Base-by-base conservation (phyloP, 192 early-diverging fungal species). In the Backusella westeae region DNA sequence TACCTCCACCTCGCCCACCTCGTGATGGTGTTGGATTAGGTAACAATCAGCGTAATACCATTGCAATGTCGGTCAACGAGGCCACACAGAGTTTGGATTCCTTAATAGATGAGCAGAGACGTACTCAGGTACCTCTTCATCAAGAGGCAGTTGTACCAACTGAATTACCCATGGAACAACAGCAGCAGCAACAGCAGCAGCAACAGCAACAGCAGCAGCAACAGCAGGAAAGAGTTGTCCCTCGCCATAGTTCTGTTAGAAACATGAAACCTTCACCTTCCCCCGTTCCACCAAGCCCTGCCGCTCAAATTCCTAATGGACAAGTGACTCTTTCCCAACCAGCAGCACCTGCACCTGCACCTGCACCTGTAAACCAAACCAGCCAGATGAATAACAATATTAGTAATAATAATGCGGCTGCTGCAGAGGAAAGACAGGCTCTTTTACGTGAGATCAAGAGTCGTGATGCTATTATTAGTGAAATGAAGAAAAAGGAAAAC, bases 401-500 rank as follows among this genome's bases (percentile, higher is more conserved):
- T 23, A 44, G 8, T 23, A 56, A 8, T 56, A 29, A 17, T 17
- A 52, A n/a, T 21, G 32, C 42, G 0, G 69, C 69, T 71, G 70
- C 70, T 39, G 4, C 72, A 1, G 66, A 67, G 34, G 77, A 78
- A 59, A 65, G 65, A 19, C 59, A 72, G n/a, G 26, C 59, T 26
- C 66, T 81, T 6, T 38, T 81, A 56, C 80, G 80, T 56, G 83
- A 84, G 65, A 74, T 86, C 44, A 73, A 79, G n/a, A 71, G 49
- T 15, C 75, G 81, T 6, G 85, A 86, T 78, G 36, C 53, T 6
- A 69, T 79, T 10, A 84, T 82, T 76, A 49, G 68, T 49, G 56
- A 78, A 19, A 78, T 82, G 70, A 84, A 80, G 65, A 84, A 80
- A 38, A 82, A 82, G 32, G 85, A 86, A 73, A 77, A 78, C 17